Base-by-base conservation (phyloP, 108 stramenopile genomes). In the Mayamaea pseudoterrestris region DNA sequence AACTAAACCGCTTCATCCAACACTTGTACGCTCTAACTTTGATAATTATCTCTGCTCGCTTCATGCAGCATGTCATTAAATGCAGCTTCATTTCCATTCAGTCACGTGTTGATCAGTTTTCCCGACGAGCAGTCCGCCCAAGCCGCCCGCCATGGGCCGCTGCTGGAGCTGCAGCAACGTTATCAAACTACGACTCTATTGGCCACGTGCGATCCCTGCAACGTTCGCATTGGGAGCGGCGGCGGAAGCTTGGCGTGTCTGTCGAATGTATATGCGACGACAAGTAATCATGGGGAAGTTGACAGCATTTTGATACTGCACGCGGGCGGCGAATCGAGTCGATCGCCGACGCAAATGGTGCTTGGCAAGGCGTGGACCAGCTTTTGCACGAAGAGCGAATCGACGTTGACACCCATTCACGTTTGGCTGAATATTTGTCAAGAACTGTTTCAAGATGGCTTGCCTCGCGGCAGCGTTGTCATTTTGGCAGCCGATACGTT, bases 291-390 rank as follows among this genome's bases (percentile, higher is more conserved):
- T 36, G 42, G 36, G 17, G 35, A 22, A 27, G 27, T 34, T 2
- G 21, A 11, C 21, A 28, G 29, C 6, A 50, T 79, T 3, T 35
- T 74, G 20, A 74, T 74, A 31, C 49, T 82, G 45, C 86, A 88
- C 47, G 86, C 86, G 2, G 86, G 86, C 22, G 86, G 86, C 21
- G 73, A 83, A 43, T 80, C 78, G 1, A 78, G 73, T 5, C 65
- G 86, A 26, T 88, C 78, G 66, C 80, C 80, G 2, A 70, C 78
- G 2, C 80, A 80, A 60, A 83, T 83, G 73, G 63, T 67, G 22
- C 39, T 88, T 1, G 86, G 86, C 13, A 88, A 88, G 48, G 78
- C 86, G 3, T 88, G 86, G 86, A 80, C 73, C 11, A 58, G 58
- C 16, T 53, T 88, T 14, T 80, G 80, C 1, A 64, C 5, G 32